Conservation (phyloP, 441 rosid genomes). For the Corymbia citriodora region DNA sequence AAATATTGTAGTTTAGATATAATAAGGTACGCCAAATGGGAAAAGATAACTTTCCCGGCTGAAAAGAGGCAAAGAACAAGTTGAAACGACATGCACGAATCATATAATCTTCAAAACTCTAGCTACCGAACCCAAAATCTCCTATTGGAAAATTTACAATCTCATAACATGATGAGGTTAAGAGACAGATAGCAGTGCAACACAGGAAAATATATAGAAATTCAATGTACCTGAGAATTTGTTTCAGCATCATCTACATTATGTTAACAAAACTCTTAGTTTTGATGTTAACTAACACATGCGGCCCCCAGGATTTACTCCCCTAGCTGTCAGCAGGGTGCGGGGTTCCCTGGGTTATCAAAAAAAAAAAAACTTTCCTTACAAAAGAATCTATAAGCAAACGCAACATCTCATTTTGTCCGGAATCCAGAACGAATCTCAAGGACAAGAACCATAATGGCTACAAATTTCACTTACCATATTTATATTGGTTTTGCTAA, state of each 20-base stretch:
- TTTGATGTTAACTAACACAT: no score
- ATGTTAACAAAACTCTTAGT: no score
- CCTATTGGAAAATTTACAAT: background rate
- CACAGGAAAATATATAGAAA: background rate
- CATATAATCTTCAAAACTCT: background rate
- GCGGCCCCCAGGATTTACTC: no score
- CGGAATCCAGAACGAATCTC: no score
- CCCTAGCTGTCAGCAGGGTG: no score
- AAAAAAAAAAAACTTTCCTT: no score
- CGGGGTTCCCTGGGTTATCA: no score
- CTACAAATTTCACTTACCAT: no score
- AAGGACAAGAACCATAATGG: no score
- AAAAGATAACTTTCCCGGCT: background rate
- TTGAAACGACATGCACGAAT: background rate
- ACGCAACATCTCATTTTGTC: no score
- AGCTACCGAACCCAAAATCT: background rate
- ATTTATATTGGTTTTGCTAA: no score
- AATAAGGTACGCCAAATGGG: background rate
- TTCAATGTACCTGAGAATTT: background rate
- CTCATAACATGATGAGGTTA: background rate
- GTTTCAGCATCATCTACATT: background rate
- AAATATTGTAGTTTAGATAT: background rate
- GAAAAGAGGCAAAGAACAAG: background rate
- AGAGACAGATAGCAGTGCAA: background rate
- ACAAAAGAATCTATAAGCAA: no score